Conservation (phyloP, 768 basidiomycete genomes). For the Cubamyces lactineus region DNA sequence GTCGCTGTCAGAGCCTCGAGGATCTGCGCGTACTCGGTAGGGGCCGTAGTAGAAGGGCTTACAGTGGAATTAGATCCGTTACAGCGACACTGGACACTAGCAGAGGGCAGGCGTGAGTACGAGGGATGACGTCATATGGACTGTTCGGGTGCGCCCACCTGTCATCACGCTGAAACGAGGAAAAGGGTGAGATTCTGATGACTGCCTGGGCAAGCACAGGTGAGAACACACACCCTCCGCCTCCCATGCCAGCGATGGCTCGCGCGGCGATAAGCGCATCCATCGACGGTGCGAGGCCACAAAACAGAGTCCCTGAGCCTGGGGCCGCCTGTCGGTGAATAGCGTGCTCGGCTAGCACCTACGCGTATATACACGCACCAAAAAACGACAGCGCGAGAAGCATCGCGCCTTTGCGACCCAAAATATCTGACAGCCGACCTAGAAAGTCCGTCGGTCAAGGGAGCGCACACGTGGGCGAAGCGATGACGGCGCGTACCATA, state of each 20-base stretch:
- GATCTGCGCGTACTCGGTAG: neutral
- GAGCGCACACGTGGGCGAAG: conserved; percentile 22
- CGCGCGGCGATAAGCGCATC: conserved; percentile 76
- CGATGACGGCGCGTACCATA: conserved; percentile 57
- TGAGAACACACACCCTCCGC: conserved; percentile 72
- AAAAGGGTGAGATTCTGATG: conserved; percentile 28
- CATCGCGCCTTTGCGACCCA: conserved; percentile 88
- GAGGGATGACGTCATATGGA: conserved; percentile 25
- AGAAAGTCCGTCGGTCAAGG: conserved; percentile 31
- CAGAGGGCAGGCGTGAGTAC: conserved; percentile 21
- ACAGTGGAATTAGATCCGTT: conserved; percentile 89
- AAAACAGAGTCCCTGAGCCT: conserved; percentile 84
- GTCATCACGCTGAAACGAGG: conserved; percentile 71
- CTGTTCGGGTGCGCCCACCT: conserved; percentile 46
- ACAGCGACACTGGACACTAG: conserved; percentile 83
- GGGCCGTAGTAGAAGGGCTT: conserved; percentile 37
- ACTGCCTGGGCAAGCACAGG: conserved; percentile 14
- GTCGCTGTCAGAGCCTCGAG: conserved; percentile 1
- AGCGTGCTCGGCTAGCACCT: neutral
- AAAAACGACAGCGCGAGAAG: conserved; percentile 82
- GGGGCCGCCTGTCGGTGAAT: conserved; percentile 27
- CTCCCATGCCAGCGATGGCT: conserved; percentile 89
- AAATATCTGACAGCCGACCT: conserved; percentile 84
- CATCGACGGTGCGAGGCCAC: conserved; percentile 90
- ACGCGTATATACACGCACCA: conserved; percentile 48